These are phyloP conservation scores for Botrytis paeoniae DNA, from an alignment of 2,329 filamentous ascomycete species.

Conservation along the genomic window DNA sequence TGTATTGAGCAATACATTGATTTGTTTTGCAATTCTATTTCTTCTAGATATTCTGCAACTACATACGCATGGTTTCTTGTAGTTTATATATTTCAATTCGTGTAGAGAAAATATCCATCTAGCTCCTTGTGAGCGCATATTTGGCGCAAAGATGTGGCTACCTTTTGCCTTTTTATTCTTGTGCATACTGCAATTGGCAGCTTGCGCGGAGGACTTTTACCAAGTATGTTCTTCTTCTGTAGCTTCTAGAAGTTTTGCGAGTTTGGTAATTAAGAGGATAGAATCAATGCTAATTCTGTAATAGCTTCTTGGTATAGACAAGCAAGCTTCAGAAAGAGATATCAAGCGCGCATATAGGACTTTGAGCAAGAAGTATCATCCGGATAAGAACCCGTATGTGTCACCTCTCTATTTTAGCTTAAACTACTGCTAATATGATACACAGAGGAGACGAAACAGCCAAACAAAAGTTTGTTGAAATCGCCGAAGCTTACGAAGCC, in stretches of 20 bases:
- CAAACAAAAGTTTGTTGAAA: constrained; percentile 86
- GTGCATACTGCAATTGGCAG: constrained; percentile 51
- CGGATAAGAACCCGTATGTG: constrained; percentile 93
- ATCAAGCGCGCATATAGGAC: constrained; percentile 92
- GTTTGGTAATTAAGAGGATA: background rate
- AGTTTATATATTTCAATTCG: background rate
- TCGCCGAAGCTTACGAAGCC: constrained; percentile 93
- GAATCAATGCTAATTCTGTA: constrained; percentile 22
- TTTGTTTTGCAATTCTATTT: constrained; percentile 8
- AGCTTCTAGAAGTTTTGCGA: background rate
- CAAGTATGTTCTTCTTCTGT: constrained; percentile 53
- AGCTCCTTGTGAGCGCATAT: constrained; percentile 25
- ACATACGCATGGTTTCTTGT: constrained; percentile 11
- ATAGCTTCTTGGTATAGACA: constrained; percentile 76
- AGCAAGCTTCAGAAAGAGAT: constrained; percentile 76
- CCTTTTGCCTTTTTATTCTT: constrained; percentile 52
- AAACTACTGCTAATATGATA: background rate
- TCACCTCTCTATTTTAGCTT: background rate
- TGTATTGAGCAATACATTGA: constrained; percentile 8
- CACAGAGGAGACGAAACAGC: constrained; percentile 71
- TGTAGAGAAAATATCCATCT: constrained; percentile 11
- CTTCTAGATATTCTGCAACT: background rate
- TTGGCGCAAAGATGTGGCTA: constrained; percentile 47
- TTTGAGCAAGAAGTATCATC: constrained; percentile 93
- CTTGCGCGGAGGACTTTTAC: constrained; percentile 72